A percentile compares a stretch with the other conserved stretches of the same genome.
Evolutionary conservation across 2,329 filamentous ascomycete genomes (phyloP).

Genomic region (Penicillium sclerotiorum): DNA sequence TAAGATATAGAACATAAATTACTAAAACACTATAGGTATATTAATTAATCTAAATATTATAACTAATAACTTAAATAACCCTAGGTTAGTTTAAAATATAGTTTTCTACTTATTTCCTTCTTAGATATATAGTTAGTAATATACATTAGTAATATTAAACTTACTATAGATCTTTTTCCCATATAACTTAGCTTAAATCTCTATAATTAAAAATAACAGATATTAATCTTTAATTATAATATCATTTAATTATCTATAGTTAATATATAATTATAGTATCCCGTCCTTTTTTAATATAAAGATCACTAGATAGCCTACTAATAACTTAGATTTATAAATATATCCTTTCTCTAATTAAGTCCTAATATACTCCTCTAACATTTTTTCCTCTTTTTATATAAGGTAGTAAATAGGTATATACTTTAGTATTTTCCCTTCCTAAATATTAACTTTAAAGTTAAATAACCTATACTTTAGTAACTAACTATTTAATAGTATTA

Average conservation of each 20-base stretch:
- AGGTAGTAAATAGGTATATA: too few relatives aligned
- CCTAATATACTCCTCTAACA: too few relatives aligned
- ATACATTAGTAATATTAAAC: constrained; percentile 7
- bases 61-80: neutral
- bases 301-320: too few relatives aligned
- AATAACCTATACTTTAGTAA: too few relatives aligned
- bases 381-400: too few relatives aligned
- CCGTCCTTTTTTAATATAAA: too few relatives aligned
- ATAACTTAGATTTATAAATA: too few relatives aligned
- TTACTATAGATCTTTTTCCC: neutral
- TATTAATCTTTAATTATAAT: neutral
- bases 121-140: constrained; percentile 3
- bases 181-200: constrained; percentile 2
- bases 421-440: too few relatives aligned
- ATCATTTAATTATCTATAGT: neutral
- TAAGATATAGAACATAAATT: neutral
- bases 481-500: too few relatives aligned
- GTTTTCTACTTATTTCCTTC: constrained; percentile 8
- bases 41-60: neutral
- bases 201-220: neutral
- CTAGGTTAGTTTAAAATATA: constrained; percentile 1
- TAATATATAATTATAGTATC: too few relatives aligned
- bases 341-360: too few relatives aligned
- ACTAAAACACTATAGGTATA: neutral
- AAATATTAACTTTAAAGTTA: too few relatives aligned